Evolutionary conservation across 345 rosid genomes (phyloP), one percentile per base, ranked within the genome.

Genomic region (Xanthoceras sorbifolium): DNA sequence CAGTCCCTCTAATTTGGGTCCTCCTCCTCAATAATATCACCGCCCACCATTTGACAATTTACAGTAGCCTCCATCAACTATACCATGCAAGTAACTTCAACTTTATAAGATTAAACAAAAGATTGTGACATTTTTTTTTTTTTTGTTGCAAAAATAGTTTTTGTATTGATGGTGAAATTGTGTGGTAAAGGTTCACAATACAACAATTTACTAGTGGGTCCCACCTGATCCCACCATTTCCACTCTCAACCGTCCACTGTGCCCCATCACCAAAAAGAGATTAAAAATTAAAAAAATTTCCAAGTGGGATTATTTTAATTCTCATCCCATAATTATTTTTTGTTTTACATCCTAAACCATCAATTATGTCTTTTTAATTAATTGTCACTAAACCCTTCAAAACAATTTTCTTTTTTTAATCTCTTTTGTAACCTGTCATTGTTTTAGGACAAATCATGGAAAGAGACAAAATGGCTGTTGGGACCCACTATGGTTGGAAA

Each of bases 221-320:
- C 71, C 64, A 10, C n/a, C 17, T 42, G 5, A 23, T 57, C 70
- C 85, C 68, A 22, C 65, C 52, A 9, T 25, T 14, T 26, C 42
- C 28, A 78, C 78, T 80, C 71, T 76, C 76, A 32, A 63, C 84
- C 89, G 84, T 74, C 76, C 77, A 86, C 79, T 54, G 84, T 80
- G 87, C 73, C 74, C 71, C 38, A 62, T 79, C 70, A 78, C 32
- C 11, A 22, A 9, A 63, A 25, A 20, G 42, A 57, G 18, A 54
- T 18, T 5, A 54, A 4, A 18, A 18, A 54, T 52, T 52, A 54
- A 54, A 18, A n/a, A 54, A 20, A 20, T 5, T 22, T n/a, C 3
- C 75, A 73, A 77, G 73, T 75, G 64, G 82, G 68, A 61, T 67
- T 74, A 71, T 23, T 69, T 69, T 62, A 69, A 48, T 59, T 25